These are phyloP conservation scores for Monascus ruber DNA, from an alignment of 2,329 filamentous ascomycete genomes.

Conservation along the genomic window DNA sequence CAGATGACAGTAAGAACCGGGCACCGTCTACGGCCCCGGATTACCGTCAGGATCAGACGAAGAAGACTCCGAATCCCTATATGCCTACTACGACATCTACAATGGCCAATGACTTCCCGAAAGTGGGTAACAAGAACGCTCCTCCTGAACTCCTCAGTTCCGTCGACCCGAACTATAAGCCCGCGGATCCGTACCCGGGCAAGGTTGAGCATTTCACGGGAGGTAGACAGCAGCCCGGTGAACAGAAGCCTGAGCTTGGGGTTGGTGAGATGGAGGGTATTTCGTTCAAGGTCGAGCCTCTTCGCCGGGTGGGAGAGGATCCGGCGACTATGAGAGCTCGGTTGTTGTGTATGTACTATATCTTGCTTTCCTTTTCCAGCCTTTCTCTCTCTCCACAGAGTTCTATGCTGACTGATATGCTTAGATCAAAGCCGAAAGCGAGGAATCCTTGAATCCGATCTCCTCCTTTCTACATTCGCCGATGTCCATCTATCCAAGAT, in stretches of 20 bases:
- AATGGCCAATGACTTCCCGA: slow-evolving; percentile 52
- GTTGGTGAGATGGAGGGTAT: slow-evolving; percentile 83
- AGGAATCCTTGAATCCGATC: slow-evolving; percentile 89
- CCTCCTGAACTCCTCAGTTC: slow-evolving; percentile 51
- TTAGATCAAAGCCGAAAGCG: slow-evolving; percentile 93
- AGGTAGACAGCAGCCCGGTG: slow-evolving; percentile 44
- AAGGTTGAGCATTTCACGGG: slow-evolving; percentile 57
- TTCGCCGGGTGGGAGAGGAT: slow-evolving; percentile 75
- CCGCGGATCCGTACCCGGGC: slow-evolving; percentile 49
- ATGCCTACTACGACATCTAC: slow-evolving; percentile 55
- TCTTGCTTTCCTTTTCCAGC: not conserved
- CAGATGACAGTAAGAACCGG: slow-evolving; percentile 35
- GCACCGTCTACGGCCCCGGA: slow-evolving; percentile 42
- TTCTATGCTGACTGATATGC: slow-evolving; percentile 1
- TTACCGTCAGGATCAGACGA: slow-evolving; percentile 45
- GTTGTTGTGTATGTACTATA: slow-evolving; percentile 48
- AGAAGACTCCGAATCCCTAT: slow-evolving; percentile 49
- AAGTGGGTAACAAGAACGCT: slow-evolving; percentile 43
- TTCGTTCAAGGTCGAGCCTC: slow-evolving; percentile 78
- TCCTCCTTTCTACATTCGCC: slow-evolving; percentile 92
- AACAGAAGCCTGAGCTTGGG: slow-evolving; percentile 54
- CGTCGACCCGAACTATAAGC: slow-evolving; percentile 44
- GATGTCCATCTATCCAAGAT: slow-evolving; percentile 65
- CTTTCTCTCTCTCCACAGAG: not conserved
- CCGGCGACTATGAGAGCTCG: slow-evolving; percentile 76